phyloP scores from a whole-genome alignment of 768 basidiomycete species.

The Russula sp. region DNA sequence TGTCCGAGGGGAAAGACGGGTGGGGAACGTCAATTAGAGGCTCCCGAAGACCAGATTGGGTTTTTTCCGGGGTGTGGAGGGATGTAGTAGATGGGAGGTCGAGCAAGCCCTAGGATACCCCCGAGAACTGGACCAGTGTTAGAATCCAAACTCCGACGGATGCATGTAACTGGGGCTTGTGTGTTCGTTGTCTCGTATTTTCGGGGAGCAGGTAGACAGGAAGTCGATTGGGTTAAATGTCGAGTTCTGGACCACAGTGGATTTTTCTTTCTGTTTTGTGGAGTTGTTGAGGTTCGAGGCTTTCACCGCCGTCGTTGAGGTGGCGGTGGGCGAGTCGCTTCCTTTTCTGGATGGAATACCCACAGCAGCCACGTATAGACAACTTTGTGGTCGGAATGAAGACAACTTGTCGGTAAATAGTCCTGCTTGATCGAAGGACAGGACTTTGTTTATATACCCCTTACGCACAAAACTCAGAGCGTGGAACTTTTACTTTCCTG shows the following conservation, averaged over 20 bases:
- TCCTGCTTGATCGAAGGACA: not conserved
- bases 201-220: not conserved
- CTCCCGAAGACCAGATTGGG: not conserved
- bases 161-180: slow-evolving; percentile 9
- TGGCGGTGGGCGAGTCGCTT: not conserved
- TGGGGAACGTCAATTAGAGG: not conserved
- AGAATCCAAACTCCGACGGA: slow-evolving; percentile 25
- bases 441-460: no score
- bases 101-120: slow-evolving; percentile 14
- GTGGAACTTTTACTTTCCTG: not conserved
- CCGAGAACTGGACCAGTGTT: slow-evolving; percentile 18
- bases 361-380: not conserved
- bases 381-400: not conserved
- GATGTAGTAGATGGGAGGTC: slow-evolving; percentile 11
- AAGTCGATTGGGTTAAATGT: not conserved
- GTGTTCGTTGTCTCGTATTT: not conserved
- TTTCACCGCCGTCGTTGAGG: not conserved
- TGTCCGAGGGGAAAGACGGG: not conserved
- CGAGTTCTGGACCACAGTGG: not conserved
- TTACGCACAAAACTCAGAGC: no score
- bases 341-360: slow-evolving; percentile 1
- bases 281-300: not conserved
- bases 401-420: not conserved
- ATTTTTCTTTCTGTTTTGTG: not conserved
- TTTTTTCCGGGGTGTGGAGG: slow-evolving; percentile 13